Conservation (phyloP, 1,139 yeast species). For the Pichia sp. region DNA sequence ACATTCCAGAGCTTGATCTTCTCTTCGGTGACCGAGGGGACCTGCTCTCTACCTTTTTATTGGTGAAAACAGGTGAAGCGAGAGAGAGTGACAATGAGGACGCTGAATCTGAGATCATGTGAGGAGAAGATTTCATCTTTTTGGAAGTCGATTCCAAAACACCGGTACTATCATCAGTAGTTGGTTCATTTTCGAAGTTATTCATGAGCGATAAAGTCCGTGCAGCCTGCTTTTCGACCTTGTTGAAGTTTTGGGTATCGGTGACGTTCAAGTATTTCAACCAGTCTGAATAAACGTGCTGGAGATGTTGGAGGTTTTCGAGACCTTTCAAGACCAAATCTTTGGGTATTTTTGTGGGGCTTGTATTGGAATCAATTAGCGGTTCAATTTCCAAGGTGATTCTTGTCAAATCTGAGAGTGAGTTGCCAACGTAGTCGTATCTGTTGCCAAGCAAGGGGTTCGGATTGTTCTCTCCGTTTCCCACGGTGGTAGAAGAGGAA, state of each 20-base stretch:
- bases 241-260: background rate
- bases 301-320: background rate
- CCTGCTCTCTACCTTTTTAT: background rate
- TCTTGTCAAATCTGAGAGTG: background rate
- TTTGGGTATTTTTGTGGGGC: conserved; percentile 1
- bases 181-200: background rate
- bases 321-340: conserved; percentile 1
- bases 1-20: background rate
- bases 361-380: background rate
- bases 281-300: conserved; percentile 4
- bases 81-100: background rate
- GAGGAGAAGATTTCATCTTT: background rate
- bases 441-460: background rate
- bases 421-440: background rate
- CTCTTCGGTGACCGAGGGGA: background rate
- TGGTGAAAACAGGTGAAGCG: background rate
- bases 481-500: background rate
- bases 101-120: background rate
- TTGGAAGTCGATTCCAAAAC: background rate
- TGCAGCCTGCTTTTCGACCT: background rate
- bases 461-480: background rate
- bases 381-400: conserved; percentile 2
- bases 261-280: background rate
- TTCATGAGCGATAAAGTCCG: background rate
- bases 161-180: background rate